A percentile compares a stretch with the other conserved stretches of the same genome.
Evolutionary conservation across 208 protist genomes (phyloP).

Genomic region (Crithidia fasciculata): DNA sequence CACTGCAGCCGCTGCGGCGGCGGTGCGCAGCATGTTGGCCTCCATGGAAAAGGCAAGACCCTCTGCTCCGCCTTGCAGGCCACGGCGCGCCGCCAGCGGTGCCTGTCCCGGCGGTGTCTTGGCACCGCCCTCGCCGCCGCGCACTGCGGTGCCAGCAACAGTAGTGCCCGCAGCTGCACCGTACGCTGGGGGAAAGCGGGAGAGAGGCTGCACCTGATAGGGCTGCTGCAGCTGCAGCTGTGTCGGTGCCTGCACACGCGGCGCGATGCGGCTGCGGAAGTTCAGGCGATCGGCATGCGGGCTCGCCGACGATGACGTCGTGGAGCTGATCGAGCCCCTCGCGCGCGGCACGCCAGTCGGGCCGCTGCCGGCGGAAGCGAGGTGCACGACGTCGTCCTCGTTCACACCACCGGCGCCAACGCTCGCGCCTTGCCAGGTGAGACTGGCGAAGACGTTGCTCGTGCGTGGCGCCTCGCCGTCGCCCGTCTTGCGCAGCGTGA

Average conservation of each 20-base stretch:
- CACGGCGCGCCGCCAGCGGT: not conserved
- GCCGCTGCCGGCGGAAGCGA: not conserved
- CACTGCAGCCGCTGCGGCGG: not conserved
- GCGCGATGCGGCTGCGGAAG: conserved; percentile 21
- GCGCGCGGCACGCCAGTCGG: too few species aligned
- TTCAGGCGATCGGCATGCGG: conserved; percentile 9
- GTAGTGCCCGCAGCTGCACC: not conserved
- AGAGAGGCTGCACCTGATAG: not conserved
- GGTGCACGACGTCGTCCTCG: not conserved
- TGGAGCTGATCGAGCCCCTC: too few species aligned
- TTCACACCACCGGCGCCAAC: not conserved
- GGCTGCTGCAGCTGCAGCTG: not conserved
- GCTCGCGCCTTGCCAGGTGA: conserved; percentile 1
- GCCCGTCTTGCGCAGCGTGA: not conserved
- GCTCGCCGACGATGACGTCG: not conserved
- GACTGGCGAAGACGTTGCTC: conserved; percentile 1
- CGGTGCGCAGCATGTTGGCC: not conserved
- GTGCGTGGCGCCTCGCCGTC: conserved; percentile 1
- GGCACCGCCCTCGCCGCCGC: not conserved
- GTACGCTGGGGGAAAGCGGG: not conserved
- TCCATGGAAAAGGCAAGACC: conserved; percentile 1
- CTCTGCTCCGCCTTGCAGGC: not conserved
- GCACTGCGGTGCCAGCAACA: not conserved
- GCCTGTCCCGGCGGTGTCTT: not conserved
- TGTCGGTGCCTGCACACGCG: not conserved